Conservation (phyloP, 108 stramenopile species). For the Fistulifera pelliculosa region DNA sequence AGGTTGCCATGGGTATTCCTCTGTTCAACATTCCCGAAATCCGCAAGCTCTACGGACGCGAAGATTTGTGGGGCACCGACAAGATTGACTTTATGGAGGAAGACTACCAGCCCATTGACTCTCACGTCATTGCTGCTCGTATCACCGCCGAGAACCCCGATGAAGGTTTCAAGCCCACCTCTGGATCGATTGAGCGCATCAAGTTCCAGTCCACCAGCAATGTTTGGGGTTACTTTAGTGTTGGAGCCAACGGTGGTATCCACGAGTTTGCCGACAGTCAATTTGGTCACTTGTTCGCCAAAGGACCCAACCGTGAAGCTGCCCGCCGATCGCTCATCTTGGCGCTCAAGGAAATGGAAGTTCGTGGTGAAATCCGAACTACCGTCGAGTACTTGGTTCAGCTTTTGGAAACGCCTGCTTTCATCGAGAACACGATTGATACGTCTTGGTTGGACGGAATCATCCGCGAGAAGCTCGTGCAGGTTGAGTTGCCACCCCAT, state of each 20-base stretch:
- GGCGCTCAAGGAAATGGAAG: conserved; percentile 96
- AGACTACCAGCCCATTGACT: conserved; percentile 71
- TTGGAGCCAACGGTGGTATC: conserved; percentile 95
- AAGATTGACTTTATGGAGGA: conserved; percentile 90
- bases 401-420: conserved; percentile 90
- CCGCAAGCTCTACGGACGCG: conserved; percentile 76
- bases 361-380: conserved; percentile 96
- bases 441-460: conserved; percentile 95
- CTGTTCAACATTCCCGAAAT: conserved; percentile 89
- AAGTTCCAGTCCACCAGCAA: conserved; percentile 96
- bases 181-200: conserved; percentile 93
- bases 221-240: conserved; percentile 98
- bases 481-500: conserved; percentile 59
- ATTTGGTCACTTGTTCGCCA: conserved; percentile 97
- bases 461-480: conserved; percentile 84
- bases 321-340: conserved; percentile 91
- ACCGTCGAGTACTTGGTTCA: conserved; percentile 97
- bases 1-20: conserved; percentile 98
- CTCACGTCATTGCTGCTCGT: conserved; percentile 96
- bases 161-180: conserved; percentile 98
- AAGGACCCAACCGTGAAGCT: conserved; percentile 89
- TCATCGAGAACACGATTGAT: conserved; percentile 95
- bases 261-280: conserved; percentile 98
- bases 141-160: conserved; percentile 99
- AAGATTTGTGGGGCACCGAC: conserved; percentile 62